phyloP scores from a whole-genome alignment of 23 red algal species.

The Pyropia yezoensis region DNA sequence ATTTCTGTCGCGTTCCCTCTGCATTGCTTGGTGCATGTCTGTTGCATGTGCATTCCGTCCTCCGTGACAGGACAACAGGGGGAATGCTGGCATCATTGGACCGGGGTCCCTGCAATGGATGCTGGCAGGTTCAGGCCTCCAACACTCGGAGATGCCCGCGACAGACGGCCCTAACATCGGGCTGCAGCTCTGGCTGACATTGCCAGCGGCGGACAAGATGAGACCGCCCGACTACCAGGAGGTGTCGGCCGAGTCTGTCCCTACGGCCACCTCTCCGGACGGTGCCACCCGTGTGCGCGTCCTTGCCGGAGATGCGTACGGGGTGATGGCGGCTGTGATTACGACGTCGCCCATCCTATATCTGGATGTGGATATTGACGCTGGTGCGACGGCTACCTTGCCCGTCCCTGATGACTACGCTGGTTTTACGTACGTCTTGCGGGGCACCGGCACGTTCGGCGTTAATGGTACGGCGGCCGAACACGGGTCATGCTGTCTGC shows the following conservation, averaged over 20 bases:
- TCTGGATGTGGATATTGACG: conserved; percentile 52
- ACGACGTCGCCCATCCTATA: conserved; percentile 71
- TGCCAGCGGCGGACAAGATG: conserved; percentile 66
- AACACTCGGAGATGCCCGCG: conserved; percentile 91
- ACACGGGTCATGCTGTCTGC: conserved; percentile 46
- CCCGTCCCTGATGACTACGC: conserved; percentile 47
- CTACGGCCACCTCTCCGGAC: conserved; percentile 22
- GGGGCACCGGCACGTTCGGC: conserved; percentile 32
- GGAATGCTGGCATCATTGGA: conserved; percentile 79
- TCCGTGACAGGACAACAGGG: conserved; percentile 48
- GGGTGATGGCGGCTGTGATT: conserved; percentile 53
- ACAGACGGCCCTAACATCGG: conserved; percentile 47
- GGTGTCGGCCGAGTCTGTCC: conserved; percentile 41
- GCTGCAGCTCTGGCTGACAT: conserved; percentile 89
- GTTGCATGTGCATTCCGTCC: too few species aligned
- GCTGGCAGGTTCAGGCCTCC: conserved; percentile 78
- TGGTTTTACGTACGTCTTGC: conserved; percentile 68
- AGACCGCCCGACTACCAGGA: conserved; percentile 85
- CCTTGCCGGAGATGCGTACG: conserved; percentile 52
- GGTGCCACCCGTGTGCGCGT: conserved; percentile 41
- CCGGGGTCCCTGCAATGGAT: conserved; percentile 88
- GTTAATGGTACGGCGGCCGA: conserved; percentile 24
- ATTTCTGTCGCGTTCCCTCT: too few species aligned
- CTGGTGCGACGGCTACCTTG: conserved; percentile 24
- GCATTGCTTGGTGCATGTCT: too few species aligned